Conservation (phyloP, 352 stramenopile genomes). For the Phytophthora ramorum region DNA sequence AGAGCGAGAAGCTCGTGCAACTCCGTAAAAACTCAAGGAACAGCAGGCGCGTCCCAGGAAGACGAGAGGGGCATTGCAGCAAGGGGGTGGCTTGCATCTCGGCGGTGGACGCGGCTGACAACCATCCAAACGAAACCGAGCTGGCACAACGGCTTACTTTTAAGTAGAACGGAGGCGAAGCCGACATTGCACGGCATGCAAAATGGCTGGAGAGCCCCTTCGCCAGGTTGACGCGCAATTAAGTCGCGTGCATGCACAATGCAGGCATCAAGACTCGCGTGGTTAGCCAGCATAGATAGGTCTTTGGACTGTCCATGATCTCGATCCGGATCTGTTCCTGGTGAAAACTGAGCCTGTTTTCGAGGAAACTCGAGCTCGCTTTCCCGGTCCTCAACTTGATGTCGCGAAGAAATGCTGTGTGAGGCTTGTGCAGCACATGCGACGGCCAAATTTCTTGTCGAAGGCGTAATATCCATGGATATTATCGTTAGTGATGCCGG, state of each 20-base stretch:
- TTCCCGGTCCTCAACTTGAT: conserved; percentile 27
- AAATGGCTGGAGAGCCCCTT: neutral
- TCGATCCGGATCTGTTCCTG: conserved; percentile 26
- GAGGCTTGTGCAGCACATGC: neutral
- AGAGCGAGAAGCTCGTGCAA: conserved; percentile 19
- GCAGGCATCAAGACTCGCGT: conserved; percentile 8
- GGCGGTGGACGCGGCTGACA: conserved; percentile 1
- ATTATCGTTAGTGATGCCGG: conserved; percentile 1
- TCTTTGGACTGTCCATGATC: conserved; percentile 20
- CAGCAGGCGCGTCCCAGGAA: conserved; percentile 38
- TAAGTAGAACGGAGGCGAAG: neutral
- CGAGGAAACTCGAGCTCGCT: conserved; percentile 17
- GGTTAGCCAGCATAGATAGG: conserved; percentile 9
- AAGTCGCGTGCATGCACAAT: conserved; percentile 4
- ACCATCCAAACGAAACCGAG: conserved; percentile 2
- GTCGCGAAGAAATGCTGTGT: conserved; percentile 20
- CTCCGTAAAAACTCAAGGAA: conserved; percentile 40
- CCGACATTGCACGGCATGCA: neutral
- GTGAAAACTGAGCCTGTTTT: conserved; percentile 33
- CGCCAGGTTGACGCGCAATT: neutral
- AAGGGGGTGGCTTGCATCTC: conserved; percentile 17
- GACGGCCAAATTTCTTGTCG: conserved; percentile 12
- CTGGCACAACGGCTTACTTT: neutral
- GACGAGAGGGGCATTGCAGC: conserved; percentile 21
- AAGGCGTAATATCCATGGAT: neutral